These are phyloP conservation scores for Guadua angustifolia DNA, from an alignment of 176 grass and related monocot species.

Conservation along the genomic window DNA sequence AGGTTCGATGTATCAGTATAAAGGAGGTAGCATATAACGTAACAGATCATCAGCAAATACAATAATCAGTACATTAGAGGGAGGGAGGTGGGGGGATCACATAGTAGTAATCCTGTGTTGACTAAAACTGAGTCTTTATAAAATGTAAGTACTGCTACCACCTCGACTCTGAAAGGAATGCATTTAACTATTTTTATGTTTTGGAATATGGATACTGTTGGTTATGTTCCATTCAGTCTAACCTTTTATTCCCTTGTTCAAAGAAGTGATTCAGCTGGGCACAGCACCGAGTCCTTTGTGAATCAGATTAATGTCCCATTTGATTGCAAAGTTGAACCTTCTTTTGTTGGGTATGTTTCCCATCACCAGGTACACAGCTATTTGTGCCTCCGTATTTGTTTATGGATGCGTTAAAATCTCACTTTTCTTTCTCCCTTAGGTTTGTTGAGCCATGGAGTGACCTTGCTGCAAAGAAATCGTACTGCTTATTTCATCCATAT, in stretches of 20 bases:
- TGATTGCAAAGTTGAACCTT: constrained; percentile 79
- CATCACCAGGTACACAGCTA: background rate
- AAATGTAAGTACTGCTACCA: constrained; percentile 14
- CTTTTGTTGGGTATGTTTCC: constrained; percentile 80
- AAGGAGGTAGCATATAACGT: background rate
- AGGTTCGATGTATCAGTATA: background rate
- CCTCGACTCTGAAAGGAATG: constrained; percentile 9
- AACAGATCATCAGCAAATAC: background rate
- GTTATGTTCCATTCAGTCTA: constrained; percentile 7
- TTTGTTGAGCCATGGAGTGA: constrained; percentile 78
- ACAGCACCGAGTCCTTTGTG: constrained; percentile 39
- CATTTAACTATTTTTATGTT: background rate
- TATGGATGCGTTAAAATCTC: constrained; percentile 11
- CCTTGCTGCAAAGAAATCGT: constrained; percentile 57
- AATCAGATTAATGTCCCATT: constrained; percentile 60
- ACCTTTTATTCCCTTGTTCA: constrained; percentile 34
- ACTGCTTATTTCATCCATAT: constrained; percentile 82
- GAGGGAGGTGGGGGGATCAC: too few relatives aligned
- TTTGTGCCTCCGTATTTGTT: constrained; percentile 17
- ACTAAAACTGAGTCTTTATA: background rate
- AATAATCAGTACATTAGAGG: constrained; percentile 1
- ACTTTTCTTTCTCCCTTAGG: constrained; percentile 44
- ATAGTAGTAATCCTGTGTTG: background rate
- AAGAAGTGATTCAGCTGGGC: constrained; percentile 53
- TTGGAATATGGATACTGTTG: constrained; percentile 19